Base-by-base conservation (phyloP, 768 basidiomycete species). In the Russula sp. region DNA sequence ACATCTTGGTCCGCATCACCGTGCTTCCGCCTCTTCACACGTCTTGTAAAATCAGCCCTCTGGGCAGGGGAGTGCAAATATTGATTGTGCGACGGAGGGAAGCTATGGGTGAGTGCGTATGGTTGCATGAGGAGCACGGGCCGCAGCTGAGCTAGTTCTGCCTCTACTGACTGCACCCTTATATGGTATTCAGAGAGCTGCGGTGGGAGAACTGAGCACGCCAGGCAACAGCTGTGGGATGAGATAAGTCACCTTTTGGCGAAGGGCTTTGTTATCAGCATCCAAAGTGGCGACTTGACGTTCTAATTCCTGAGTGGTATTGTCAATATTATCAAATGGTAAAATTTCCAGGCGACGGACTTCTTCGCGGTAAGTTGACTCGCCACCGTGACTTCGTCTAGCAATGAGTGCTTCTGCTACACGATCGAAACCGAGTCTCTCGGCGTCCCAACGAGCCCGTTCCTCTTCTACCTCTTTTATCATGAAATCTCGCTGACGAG, bases 71-170 rank as follows among this genome's bases (percentile, higher is more conserved):
- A 35, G 70, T 62, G 45, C 70, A 66, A 18, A 69, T 40, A 53
- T 34, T 66, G 64, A n/a, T 49, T 56, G 50, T 67, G 66, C 57
- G 70, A 37, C 55, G 66, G 58, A 66, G 68, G 56, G 65, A 73
- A 39, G 60, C 56, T 61, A 62, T 65, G 48, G 55, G 67, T 62
- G 71, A 76, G 20, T 13, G 72, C 65, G 34, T 63, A 68, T 59
- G 86, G 82, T 53, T 86, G 83, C 80, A 89, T 83, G 14, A 89
- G 75, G 50, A 91, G 77, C 40, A 89, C 72, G 0, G 89, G 89
- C 52, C 84, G 83, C 37, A 91, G 78, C 64, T 83, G 82, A 2
- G 76, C 72, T 8, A 91, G 76, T 70, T 91, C 89, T 11, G 78
- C 69, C 73, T 91, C 89, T 0, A 91, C 78, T 2, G 76, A 66